Evolutionary conservation across 129 eudicot species (phyloP), one percentile per base, ranked within the genome.

Genomic region (Saposhnikovia divaricata): DNA sequence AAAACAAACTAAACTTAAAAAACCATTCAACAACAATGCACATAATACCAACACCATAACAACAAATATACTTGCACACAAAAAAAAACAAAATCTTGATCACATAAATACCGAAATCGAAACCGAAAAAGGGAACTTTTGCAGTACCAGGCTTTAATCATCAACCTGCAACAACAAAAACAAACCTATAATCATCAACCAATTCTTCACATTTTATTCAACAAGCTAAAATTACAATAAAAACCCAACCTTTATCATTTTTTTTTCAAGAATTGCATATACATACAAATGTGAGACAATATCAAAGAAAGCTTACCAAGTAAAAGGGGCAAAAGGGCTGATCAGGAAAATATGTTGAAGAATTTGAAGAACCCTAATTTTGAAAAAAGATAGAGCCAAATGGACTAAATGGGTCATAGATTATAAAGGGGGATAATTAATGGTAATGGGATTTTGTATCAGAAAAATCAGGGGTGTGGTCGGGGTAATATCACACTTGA

Each of bases 331-430:
- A 59, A 57, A 23, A 57, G 66, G 66, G 66, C 23, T 19, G 66
- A 23, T 55, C 27, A 55, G 0, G 8, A 57, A 57, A 57, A 21
- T 6, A 8, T 59, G 31, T n/a, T 5, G 3, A 59, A 6, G 31
- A 57, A 59, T 59, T 31, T n/a, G 68, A 59, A 59, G 68, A 59
- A 59, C 68, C 68, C 68, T 59, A n/a, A 59, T 7, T 59, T 59
- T 8, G 31, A 59, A 59, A n/a, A 59, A n/a, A 7, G 0, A 59
- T 14, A 59, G 68, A 40, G 43, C 43, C 68, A 59, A 59, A 59
- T 59, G 68, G 68, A 59, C 31, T 59, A 23, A 40, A 59, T 59
- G 68, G 68, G 68, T 59, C 31, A 8, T 7, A 23, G 68, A 59
- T 59, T 59, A 5, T n/a, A 59, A 14, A n/a, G n/a, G n/a, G n/a